Conservation (phyloP, 2,329 filamentous ascomycete species). For the Colletotrichum aenigma region DNA sequence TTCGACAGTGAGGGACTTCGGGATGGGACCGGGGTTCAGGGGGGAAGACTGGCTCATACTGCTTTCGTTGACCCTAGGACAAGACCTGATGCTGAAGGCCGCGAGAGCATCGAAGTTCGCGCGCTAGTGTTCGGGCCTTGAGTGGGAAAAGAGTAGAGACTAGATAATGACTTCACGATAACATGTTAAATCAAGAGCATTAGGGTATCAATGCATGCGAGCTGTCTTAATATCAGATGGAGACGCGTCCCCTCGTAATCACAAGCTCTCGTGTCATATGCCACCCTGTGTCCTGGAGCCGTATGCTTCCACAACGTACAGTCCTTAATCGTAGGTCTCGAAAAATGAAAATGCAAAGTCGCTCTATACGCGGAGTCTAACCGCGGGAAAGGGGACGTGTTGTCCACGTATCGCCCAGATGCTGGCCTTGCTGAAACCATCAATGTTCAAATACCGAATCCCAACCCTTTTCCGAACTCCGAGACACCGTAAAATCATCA, state of each 20-base stretch:
- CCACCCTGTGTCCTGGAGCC: neutral
- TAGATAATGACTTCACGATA: constrained; percentile 1
- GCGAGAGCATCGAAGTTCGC: constrained; percentile 91
- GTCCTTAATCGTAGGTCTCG: neutral
- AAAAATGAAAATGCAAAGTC: neutral
- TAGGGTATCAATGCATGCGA: constrained; percentile 12
- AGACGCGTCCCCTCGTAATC: neutral
- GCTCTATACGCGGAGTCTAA: neutral
- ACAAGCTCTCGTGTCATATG: neutral
- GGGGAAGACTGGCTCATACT: constrained; percentile 70
- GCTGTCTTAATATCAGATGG: neutral
- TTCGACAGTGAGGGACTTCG: constrained; percentile 69
- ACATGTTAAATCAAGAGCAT: constrained; percentile 9
- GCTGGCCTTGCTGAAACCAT: neutral
- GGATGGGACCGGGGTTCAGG: constrained; percentile 51
- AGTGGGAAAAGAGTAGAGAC: neutral
- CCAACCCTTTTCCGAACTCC: constrained; percentile 9
- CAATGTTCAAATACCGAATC: neutral
- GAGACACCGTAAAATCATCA: constrained; percentile 1
- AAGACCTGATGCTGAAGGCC: constrained; percentile 68
- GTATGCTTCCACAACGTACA: neutral
- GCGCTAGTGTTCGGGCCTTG: constrained; percentile 78
- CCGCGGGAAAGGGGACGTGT: neutral
- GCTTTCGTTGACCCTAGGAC: constrained; percentile 81
- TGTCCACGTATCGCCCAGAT: neutral